Percentiles rank a stretch among this genome's conserved stretches.
phyloP scores from a whole-genome alignment of 2,329 filamentous ascomycete species.

The Stagonosporopsis cucurbitacearum region DNA sequence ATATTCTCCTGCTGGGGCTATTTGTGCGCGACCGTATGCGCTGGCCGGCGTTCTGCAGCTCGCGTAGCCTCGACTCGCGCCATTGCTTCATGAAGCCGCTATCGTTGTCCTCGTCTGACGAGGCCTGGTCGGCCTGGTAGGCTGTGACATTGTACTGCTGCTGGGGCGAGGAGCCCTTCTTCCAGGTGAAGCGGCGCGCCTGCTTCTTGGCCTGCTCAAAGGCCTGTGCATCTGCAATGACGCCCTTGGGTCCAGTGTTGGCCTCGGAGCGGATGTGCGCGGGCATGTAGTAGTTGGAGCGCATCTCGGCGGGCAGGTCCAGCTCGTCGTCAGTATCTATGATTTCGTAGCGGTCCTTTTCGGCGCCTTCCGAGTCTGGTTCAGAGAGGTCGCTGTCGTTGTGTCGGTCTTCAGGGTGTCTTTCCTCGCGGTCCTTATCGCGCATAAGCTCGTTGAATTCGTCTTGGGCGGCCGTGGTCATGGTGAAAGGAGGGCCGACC shows the following conservation, averaged over 20 bases:
- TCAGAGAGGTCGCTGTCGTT: conserved; percentile 69
- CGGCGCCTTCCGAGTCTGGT: conserved; percentile 58
- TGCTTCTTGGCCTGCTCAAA: conserved; percentile 69
- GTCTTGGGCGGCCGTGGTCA: conserved; percentile 57
- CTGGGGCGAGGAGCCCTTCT: conserved; percentile 31
- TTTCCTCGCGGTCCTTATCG: conserved; percentile 52
- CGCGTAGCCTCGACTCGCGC: conserved; percentile 78
- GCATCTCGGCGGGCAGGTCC: conserved; percentile 59
- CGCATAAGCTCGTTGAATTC: conserved; percentile 60
- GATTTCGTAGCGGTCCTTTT: conserved; percentile 64
- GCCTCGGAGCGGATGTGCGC: conserved; percentile 69
- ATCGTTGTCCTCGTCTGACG: conserved; percentile 68
- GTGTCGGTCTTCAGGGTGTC: conserved; percentile 58
- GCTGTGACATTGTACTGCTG: conserved; percentile 37
- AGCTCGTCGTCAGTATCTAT: conserved; percentile 59
- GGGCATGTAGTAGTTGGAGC: conserved; percentile 63
- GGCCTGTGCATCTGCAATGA: conserved; percentile 81
- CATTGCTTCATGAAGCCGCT: conserved; percentile 83
- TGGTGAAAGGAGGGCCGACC: conserved; percentile 35
- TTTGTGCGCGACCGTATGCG: conserved; percentile 66
- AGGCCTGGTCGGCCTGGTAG: conserved; percentile 59
- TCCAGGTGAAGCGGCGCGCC: conserved; percentile 45
- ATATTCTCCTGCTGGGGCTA: conserved; percentile 78
- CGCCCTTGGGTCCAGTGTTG: conserved; percentile 83
- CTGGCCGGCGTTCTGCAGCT: conserved; percentile 72